Conservation (phyloP, 2,329 filamentous ascomycete species). For the Coleophoma eucalyptorum region DNA sequence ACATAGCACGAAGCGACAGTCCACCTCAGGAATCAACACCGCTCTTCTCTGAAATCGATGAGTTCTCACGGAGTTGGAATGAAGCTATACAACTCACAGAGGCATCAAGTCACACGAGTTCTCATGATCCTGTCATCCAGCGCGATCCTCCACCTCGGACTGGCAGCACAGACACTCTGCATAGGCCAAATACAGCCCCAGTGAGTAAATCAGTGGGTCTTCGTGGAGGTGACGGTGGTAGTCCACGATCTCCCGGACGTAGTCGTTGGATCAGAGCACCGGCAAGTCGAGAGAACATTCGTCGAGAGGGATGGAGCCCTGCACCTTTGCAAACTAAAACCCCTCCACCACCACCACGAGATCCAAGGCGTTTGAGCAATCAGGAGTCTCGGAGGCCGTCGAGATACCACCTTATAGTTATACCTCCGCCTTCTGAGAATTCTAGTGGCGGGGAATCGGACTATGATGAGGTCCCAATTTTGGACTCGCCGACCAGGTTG, state of each 20-base stretch:
- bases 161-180: neutral
- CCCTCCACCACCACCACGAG: neutral
- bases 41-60: neutral
- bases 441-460: no score
- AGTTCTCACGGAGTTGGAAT: neutral
- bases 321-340: neutral
- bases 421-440: neutral
- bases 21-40: neutral
- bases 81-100: neutral
- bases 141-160: neutral
- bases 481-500: neutral
- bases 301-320: slow-evolving; percentile 1
- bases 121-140: neutral
- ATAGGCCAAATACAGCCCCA: no score
- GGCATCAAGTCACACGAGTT: neutral
- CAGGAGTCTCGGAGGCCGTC: neutral
- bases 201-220: neutral
- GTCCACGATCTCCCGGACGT: neutral
- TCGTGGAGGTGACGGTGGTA: neutral
- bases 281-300: neutral
- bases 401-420: neutral
- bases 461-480: neutral
- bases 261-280: neutral
- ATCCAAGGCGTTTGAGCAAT: neutral
- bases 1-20: neutral